Evolutionary conservation across 305 asterid species (phyloP).

Genomic region (Stenogyne calaminthoides): DNA sequence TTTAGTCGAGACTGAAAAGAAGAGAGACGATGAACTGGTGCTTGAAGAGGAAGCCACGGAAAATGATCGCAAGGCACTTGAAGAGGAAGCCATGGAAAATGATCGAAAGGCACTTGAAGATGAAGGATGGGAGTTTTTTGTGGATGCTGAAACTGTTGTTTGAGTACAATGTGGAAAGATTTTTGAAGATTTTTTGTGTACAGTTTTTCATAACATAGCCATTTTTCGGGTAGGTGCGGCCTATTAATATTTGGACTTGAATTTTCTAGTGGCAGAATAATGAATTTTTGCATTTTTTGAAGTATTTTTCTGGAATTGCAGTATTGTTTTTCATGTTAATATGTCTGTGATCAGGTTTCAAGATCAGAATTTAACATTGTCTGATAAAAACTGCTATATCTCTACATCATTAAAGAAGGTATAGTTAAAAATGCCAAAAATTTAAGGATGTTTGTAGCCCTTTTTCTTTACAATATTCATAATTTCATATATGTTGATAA

Average conservation of each 20-base stretch:
- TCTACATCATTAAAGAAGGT: too few species aligned
- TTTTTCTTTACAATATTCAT: constrained; percentile 19
- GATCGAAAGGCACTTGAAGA: constrained; percentile 39
- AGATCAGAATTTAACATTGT: too few species aligned
- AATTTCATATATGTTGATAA: not conserved
- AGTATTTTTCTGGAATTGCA: too few species aligned
- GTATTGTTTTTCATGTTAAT: not conserved
- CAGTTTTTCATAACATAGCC: not conserved
- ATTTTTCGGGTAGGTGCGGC: too few species aligned
- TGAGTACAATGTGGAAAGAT: constrained; percentile 10
- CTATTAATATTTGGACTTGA: too few species aligned
- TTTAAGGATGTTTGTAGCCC: not conserved
- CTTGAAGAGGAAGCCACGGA: constrained; percentile 30
- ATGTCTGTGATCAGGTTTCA: not conserved
- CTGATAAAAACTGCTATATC: too few species aligned
- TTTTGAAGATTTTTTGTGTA: constrained; percentile 12
- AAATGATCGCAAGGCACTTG: constrained; percentile 29
- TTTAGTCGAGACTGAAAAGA: constrained; percentile 20
- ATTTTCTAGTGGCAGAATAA: too few species aligned
- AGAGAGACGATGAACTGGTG: constrained; percentile 19
- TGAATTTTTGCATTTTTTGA: too few species aligned
- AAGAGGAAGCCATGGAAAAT: constrained; percentile 28
- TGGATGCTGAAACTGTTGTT: constrained; percentile 23
- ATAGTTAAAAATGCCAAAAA: not conserved
- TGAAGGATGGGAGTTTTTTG: constrained; percentile 76